Percentiles rank a stretch among this genome's conserved stretches.
These are phyloP conservation scores for Colletotrichum euphorbiae DNA, from an alignment of 2,329 filamentous ascomycete genomes.

Conservation along the genomic window DNA sequence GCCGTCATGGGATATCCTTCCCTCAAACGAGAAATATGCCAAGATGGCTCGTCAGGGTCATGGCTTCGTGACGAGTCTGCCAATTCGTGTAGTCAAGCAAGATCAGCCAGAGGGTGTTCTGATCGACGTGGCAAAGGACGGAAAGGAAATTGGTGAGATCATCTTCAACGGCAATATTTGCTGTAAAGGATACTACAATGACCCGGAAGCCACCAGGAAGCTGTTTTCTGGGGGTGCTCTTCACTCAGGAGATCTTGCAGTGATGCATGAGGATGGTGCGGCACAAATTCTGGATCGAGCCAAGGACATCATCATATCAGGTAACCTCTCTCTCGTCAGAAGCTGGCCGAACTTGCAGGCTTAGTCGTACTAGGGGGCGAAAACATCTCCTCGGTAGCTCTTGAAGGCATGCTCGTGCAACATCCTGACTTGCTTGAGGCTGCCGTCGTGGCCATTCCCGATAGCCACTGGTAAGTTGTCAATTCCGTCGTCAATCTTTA, in stretches of 20 bases:
- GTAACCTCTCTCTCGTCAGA: conserved; percentile 56
- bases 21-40: conserved; percentile 81
- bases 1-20: conserved; percentile 83
- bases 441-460: conserved; percentile 87
- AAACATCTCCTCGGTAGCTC: conserved; percentile 93
- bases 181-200: conserved; percentile 91
- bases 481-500: background rate
- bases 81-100: conserved; percentile 83
- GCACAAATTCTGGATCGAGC: conserved; percentile 93
- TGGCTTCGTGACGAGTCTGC: conserved; percentile 86
- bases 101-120: conserved; percentile 76
- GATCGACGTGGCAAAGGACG: conserved; percentile 75
- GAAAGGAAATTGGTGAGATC: conserved; percentile 84
- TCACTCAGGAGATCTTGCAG: conserved; percentile 92
- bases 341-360: background rate
- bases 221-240: conserved; percentile 88
- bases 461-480: conserved; percentile 77
- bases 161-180: conserved; percentile 94
- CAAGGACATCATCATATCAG: conserved; percentile 98
- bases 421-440: conserved; percentile 93
- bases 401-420: conserved; percentile 89
- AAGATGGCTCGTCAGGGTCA: conserved; percentile 96
- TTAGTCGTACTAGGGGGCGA: conserved; percentile 76
- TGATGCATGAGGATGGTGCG: conserved; percentile 87
- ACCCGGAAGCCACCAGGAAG: conserved; percentile 85